Evolutionary conservation across 805 yeast genomes (phyloP), one percentile per base, ranked within the genome.

Genomic region (Candida multigemmis): DNA sequence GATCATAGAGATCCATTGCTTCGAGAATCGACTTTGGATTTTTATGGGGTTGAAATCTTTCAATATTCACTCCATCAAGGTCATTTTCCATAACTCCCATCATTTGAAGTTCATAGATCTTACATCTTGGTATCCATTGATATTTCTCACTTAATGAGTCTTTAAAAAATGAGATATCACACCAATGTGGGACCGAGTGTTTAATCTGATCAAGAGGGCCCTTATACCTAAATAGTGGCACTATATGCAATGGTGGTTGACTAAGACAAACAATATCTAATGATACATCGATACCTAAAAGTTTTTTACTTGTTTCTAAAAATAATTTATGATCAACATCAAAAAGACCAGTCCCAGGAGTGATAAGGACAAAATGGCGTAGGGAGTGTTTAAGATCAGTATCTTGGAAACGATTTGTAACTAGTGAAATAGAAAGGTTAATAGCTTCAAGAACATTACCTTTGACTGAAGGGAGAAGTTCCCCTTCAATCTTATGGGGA

Each of bases 31-130:
- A 60, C 25, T 47, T 48, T 4, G 56, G 46, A 14, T 36, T 45
- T 31, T 23, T 44, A 25, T 34, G 50, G 35, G 41, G 41, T 8
- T 60, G 65, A 26, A 86, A 53, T 26, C 77, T 67, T 11, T 75
- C 77, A 7, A 87, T 69, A 6, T 75, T 71, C 6, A 80, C 71
- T 8, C 79, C 73, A 37, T 76, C 74, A 31, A 77, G 60, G 43
- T 91, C 96, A 41, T 83, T 84, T 42, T 89, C 97, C 78, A 89
- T 85, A 6, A 91, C 71, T 0, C 97, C 97, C 93, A 89, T 89
- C 96, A 91, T 91, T 49, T 91, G 97, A 12, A 91, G 55, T 43
- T 89, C 97, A 50, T 91, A 89, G 26, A 91, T 87, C 42, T 84
- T 85, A 51, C 96, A 86, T 19, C 91, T 63, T 0, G 98, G 96